Percentiles rank a stretch among this genome's conserved stretches.
These are phyloP conservation scores for Tritrichomonas foetus DNA, from an alignment of 208 protist species.

Conservation along the genomic window DNA sequence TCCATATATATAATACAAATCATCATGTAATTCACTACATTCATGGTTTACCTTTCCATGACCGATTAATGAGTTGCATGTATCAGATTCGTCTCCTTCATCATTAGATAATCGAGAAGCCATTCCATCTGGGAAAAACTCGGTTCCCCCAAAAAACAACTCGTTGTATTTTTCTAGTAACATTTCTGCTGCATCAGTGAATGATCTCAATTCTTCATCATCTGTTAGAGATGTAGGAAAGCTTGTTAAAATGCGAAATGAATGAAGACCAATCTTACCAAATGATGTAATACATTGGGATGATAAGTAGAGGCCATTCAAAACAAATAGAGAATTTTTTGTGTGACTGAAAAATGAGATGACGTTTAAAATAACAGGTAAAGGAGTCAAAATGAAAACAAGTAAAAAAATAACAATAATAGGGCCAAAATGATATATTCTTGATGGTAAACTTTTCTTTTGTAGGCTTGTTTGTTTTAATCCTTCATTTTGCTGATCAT, in stretches of 20 bases:
- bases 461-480: no score
- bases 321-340: background rate
- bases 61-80: background rate
- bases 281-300: background rate
- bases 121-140: background rate
- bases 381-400: background rate
- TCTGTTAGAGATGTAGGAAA: background rate
- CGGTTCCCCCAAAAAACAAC: background rate
- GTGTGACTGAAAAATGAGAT: background rate
- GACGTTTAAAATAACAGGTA: background rate
- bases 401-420: background rate
- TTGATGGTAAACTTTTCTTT: background rate
- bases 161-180: background rate
- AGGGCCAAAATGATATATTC: background rate
- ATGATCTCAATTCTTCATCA: background rate
- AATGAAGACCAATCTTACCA: background rate
- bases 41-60: background rate
- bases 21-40: background rate
- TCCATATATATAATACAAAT: background rate
- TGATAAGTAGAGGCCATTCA: background rate
- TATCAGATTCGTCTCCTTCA: background rate
- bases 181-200: background rate
- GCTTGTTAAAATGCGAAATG: background rate
- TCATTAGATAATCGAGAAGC: no score
- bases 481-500: background rate